These are phyloP conservation scores for Dioscorea zingiberensis DNA, from an alignment of 106 monocot genomes.

Conservation along the genomic window DNA sequence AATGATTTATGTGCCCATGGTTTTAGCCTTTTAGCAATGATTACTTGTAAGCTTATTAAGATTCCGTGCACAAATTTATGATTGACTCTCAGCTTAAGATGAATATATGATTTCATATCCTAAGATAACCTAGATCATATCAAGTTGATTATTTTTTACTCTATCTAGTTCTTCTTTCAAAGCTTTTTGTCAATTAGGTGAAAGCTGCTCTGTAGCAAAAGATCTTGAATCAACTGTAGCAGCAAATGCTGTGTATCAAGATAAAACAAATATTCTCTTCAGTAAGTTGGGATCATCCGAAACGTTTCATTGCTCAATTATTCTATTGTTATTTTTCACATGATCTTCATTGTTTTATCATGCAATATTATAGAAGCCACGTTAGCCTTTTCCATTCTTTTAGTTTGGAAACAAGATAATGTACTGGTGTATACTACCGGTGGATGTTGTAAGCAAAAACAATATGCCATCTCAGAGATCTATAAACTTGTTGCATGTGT, in stretches of 20 bases:
- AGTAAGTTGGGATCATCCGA: constrained; percentile 36
- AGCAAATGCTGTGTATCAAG: constrained; percentile 96
- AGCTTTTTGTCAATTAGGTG: constrained; percentile 49
- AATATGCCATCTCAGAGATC: too few species aligned
- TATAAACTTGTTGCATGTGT: too few species aligned
- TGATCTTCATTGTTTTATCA: background rate
- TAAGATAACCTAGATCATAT: background rate
- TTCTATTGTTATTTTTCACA: background rate
- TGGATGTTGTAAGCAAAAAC: too few species aligned
- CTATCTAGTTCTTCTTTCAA: too few species aligned
- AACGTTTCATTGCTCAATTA: background rate
- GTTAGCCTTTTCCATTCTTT: too few species aligned
- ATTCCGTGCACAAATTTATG: too few species aligned
- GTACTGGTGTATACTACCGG: too few species aligned
- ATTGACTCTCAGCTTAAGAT: background rate
- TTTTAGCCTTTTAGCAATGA: too few species aligned
- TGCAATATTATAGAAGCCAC: background rate
- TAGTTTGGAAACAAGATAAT: too few species aligned
- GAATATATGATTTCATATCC: background rate
- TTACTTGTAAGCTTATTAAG: too few species aligned
- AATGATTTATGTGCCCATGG: too few species aligned
- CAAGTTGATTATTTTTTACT: background rate
- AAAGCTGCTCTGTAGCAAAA: constrained; percentile 98
- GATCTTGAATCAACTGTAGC: constrained; percentile 68
- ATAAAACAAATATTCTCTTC: constrained; percentile 99